Evolutionary conservation across 306 rosid species (phyloP).

Genomic region (Quercus rubra): DNA sequence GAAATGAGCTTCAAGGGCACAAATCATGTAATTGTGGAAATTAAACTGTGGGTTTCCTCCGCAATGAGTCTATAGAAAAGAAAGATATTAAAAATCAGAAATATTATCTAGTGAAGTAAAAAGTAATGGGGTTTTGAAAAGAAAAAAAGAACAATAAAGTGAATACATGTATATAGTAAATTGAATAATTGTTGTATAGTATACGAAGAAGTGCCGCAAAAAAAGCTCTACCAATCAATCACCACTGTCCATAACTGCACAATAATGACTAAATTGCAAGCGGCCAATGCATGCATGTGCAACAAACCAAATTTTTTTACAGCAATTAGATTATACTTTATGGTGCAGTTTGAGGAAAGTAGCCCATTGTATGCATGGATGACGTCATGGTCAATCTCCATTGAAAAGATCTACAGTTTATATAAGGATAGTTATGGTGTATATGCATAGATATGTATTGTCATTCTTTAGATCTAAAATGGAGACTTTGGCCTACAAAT

Average conservation of each 20-base stretch:
- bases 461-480: background rate
- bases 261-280: background rate
- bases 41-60: slow-evolving; percentile 27
- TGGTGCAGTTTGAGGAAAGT: background rate
- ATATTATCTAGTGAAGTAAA: background rate
- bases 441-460: background rate
- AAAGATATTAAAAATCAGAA: background rate
- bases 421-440: background rate
- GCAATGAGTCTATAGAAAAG: slow-evolving; percentile 23
- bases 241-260: background rate
- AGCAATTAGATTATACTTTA: background rate
- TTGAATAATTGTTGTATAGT: too few relatives aligned
- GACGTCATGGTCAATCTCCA: background rate
- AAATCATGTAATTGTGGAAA: slow-evolving; percentile 38
- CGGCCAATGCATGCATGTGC: background rate
- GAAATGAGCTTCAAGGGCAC: slow-evolving; percentile 33
- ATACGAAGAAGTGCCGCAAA: too few relatives aligned
- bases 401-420: background rate
- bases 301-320: background rate
- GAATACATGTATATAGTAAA: too few relatives aligned
- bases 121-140: background rate
- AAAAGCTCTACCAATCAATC: background rate
- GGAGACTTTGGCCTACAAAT: background rate
- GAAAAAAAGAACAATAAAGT: too few relatives aligned
- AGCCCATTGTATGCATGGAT: background rate